Base-by-base conservation (phyloP, 2,329 filamentous ascomycete genomes). In the Beauveria pseudobassiana region DNA sequence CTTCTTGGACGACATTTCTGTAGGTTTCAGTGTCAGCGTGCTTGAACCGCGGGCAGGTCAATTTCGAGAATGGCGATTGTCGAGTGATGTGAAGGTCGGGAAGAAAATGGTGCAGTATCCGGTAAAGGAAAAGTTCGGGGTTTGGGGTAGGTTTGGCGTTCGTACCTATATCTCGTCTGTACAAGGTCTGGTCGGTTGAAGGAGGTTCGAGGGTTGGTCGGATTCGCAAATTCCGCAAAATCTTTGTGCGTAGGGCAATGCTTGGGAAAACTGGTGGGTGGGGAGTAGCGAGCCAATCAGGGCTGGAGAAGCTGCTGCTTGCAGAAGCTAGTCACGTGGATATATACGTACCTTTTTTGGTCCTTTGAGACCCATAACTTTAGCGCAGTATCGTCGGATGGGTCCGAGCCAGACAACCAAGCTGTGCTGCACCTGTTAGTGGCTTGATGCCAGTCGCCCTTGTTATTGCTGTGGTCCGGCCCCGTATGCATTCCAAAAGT, bases 1-100 rank as follows among this genome's bases (percentile, higher is more conserved):
- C 73, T 75, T 76, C 73, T 71, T 71, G 69, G 75, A 74, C 72
- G 75, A 76, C 75, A 77, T 78, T 74, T 76, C 75, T 64, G 58
- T 56, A 61, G 55, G 43, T 43, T 57, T 52, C 56, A 59, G 22
- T 24, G 61, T 63, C 61, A 63, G 61, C 54, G 30, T 53, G 52
- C 54, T 30, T 52, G 30, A 34, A n/a, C 34, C 28, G 49, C 34
- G 54, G 55, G 45, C 20, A 49, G 10, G 42, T 48, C n/a, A 53
- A 40, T 51, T 59, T 59, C 45, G 30, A 30, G 2, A 7, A 28
- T 16, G 38, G 40, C 20, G 49, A 40, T 28, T 53, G 46, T 52
- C 22, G 20, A n/a, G 6, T 10, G 12, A 38, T 43, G 16, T 34
- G 2, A 20, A 20, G 14, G 24, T 42, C 60, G 61, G 50, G 18